Evolutionary conservation across 1,284 basidiomycete genomes (phyloP), one percentile per base, ranked within the genome.

Genomic region (Tilletia caries): DNA sequence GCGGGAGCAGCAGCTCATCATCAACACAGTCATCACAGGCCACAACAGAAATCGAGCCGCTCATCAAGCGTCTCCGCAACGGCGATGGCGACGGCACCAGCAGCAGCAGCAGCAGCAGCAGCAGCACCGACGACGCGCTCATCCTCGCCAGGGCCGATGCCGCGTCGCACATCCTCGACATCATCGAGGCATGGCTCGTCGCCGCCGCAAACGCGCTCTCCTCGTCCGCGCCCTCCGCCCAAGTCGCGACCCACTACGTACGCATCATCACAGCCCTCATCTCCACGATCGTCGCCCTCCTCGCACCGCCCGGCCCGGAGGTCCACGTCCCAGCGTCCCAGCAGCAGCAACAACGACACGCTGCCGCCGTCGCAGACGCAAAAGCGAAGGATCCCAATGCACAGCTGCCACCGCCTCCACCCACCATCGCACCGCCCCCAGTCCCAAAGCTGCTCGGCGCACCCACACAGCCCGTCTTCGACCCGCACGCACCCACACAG

Each of bases 311-410:
- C 2, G 58, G 58, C 2, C 58, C 58, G 3, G 58, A 62, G 33
- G 58, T 62, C 2, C 58, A 62, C 15, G 58, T 62, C 18, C 58
- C 58, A 62, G 29, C 58, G 3, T 62, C 58, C 18, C 32, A 33
- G 32, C 58, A 62, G 33, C 58, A 62, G 33, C 58, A 32, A 13
- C 58, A 62, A 34, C 27, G 58, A 62, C 58, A 62, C 18, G 58
- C 58, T 12, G 58, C 58, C 3, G 58, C 58, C 6, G 58, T 37
- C 1, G 58, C 58, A 33, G 29, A 62, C 15, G 58, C 58, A 29
- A 33, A 62, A 23, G 33, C 32, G 3, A 62, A 62, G n/a, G 58
- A 33, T 33, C 58, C 58, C 58, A 33, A 62, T 62, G 58, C 27
- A n/a, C 32, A 25, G 12, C 27, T n/a, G 33, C 58, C 58, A 2